Evolutionary conservation across 2,329 filamentous ascomycete species (phyloP), one percentile per base, ranked within the genome.

Genomic region (Colletotrichum salicis): DNA sequence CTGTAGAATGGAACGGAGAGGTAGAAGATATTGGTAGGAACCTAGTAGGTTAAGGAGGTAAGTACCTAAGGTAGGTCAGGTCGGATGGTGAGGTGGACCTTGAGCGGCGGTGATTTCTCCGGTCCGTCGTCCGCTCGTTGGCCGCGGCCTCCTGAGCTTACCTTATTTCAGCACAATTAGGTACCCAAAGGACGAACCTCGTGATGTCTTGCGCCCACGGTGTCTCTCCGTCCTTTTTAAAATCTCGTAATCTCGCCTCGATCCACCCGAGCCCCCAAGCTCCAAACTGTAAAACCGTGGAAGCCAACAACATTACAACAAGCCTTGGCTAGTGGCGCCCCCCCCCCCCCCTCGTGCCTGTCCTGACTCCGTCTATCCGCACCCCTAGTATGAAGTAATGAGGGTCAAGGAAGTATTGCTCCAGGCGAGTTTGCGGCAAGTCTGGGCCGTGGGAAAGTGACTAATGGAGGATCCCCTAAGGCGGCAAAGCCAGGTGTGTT

Each of bases 111-210:
- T 31, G 35, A 61, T 63, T 57, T 41, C 37, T 31, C 41, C 48
- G 63, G 67, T 67, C 67, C 62, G 62, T 66, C 35, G 64, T 54
- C 58, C 57, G 65, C 69, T 57, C 58, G 59, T 31, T 52, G 45
- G 12, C 54, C 35, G 64, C 13, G 24, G 54, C 58, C 48, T 62
- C 56, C 48, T 52, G 29, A 62, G 45, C 41, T 19, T 41, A 41
- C 37, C 37, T 41, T 15, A 19, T 13, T 33, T 33, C 10, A 33
- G 31, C 27, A 29, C 27, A 29, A 29, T 4, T 29, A 29, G 31
- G 8, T 33, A 33, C 6, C 37, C 37, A 41, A 41, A 41, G 6
- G 41, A 48, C 41, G n/a, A 52, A 33, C 13, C 58, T 29, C 37
- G 27, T 48, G 27, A 48, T 60, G 24, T 13, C 5, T 31, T 24